Evolutionary conservation across 495 filamentous ascomycete species (phyloP).

Genomic region (Endocarpon pusillum): DNA sequence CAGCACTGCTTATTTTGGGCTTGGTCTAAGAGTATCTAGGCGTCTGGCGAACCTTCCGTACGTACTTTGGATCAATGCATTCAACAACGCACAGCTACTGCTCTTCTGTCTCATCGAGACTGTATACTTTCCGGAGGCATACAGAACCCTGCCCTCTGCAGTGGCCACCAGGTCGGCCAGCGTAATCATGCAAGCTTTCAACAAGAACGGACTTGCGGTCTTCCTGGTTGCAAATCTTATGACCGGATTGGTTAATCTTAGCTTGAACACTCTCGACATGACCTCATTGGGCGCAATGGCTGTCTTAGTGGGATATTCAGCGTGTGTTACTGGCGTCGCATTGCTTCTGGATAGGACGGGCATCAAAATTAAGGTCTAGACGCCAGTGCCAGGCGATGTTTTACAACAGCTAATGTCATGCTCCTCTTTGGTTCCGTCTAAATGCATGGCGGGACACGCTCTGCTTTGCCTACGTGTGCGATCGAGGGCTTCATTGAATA

Average conservation of each 20-base stretch:
- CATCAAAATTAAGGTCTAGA: conserved; percentile 61
- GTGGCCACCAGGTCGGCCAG: conserved; percentile 43
- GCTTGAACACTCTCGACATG: conserved; percentile 60
- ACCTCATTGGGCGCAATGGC: conserved; percentile 45
- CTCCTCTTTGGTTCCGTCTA: too few relatives aligned
- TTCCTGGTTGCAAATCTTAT: conserved; percentile 82
- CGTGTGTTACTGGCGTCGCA: conserved; percentile 45
- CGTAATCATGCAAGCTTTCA: conserved; percentile 60
- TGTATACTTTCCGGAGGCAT: conserved; percentile 46
- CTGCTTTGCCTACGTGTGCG: too few relatives aligned
- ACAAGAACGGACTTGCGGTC: conserved; percentile 70
- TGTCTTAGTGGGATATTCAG: conserved; percentile 56
- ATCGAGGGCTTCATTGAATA: too few relatives aligned
- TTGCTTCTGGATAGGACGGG: conserved; percentile 52
- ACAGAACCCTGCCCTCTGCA: conserved; percentile 9
- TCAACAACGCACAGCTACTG: conserved; percentile 66
- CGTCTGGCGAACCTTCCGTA: conserved; percentile 90
- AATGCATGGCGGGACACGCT: too few relatives aligned
- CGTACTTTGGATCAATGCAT: conserved; percentile 74
- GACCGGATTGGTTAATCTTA: conserved; percentile 79
- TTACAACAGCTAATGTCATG: too few relatives aligned
- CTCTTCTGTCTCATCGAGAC: conserved; percentile 63
- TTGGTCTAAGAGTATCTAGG: conserved; percentile 56
- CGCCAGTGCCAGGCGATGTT: too few relatives aligned
- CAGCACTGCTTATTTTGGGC: conserved; percentile 40